A percentile compares a stretch with the other conserved stretches of the same genome.
Conservation (phyloP, 805 yeast genomes). For the Schizosaccharomyces japonicus region DNA sequence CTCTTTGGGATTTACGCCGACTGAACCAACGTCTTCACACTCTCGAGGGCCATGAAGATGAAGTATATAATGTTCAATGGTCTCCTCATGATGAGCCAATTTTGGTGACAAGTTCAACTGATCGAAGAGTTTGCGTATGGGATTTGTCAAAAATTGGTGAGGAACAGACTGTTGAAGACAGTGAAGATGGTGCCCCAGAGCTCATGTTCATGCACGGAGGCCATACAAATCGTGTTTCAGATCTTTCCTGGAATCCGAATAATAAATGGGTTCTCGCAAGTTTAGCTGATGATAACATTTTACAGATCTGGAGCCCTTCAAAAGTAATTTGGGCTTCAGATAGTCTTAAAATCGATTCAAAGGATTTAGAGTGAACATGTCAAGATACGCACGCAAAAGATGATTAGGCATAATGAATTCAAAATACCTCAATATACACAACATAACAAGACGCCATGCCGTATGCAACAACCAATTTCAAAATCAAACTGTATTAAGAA, state of each 20-base stretch:
- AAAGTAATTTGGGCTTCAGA: constrained; percentile 21
- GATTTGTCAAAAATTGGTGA: constrained; percentile 34
- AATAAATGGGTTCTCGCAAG: constrained; percentile 29
- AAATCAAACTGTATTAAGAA: no score
- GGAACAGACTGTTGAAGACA: constrained; percentile 31
- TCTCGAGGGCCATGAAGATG: constrained; percentile 40
- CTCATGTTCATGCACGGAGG: constrained; percentile 68
- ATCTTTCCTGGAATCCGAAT: constrained; percentile 42
- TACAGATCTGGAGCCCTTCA: constrained; percentile 58
- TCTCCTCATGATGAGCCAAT: constrained; percentile 25
- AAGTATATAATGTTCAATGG: constrained; percentile 34
- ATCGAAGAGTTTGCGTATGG: constrained; percentile 54
- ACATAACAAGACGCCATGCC: no score
- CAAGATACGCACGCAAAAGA: not conserved
- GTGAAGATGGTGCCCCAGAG: constrained; percentile 49
- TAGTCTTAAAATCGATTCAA: constrained; percentile 17
- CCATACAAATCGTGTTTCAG: constrained; percentile 47
- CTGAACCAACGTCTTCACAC: constrained; percentile 33
- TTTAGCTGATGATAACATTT: constrained; percentile 50
- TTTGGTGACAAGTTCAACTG: constrained; percentile 37
- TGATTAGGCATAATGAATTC: no score
- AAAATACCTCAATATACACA: no score
- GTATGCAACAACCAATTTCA: no score
- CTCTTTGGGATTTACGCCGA: constrained; percentile 53
- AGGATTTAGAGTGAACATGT: constrained; percentile 10